Percentiles rank a stretch among this genome's conserved stretches.
Conservation (phyloP, 1,139 yeast species). For the Williopsis jadinii region DNA sequence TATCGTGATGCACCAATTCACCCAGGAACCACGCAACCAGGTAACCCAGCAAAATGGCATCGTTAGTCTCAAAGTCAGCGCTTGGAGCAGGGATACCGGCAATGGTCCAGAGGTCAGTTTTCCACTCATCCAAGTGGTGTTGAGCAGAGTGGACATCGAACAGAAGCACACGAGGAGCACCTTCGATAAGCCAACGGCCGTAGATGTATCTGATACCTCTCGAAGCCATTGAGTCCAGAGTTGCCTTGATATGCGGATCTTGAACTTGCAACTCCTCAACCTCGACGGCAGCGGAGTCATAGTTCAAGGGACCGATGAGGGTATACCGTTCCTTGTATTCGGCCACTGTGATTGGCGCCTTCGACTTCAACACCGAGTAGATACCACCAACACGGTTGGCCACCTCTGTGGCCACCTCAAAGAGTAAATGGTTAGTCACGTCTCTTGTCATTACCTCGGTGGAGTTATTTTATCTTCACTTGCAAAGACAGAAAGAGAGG, state of each 20-base stretch:
- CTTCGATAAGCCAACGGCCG: slow-evolving; percentile 96
- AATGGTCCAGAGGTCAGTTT: slow-evolving; percentile 81
- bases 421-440: slow-evolving; percentile 74
- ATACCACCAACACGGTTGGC: slow-evolving; percentile 98
- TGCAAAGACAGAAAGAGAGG: background rate
- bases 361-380: slow-evolving; percentile 91
- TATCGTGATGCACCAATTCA: slow-evolving; percentile 77
- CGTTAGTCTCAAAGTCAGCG: slow-evolving; percentile 81
- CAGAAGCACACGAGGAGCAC: slow-evolving; percentile 87
- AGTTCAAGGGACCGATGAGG: slow-evolving; percentile 80
- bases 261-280: slow-evolving; percentile 76
- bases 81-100: slow-evolving; percentile 94
- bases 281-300: slow-evolving; percentile 80
- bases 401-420: slow-evolving; percentile 96
- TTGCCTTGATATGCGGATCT: slow-evolving; percentile 48
- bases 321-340: slow-evolving; percentile 88
- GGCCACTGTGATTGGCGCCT: slow-evolving; percentile 94
- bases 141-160: slow-evolving; percentile 80
- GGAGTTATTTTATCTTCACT: background rate
- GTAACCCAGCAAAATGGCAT: slow-evolving; percentile 88
- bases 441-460: slow-evolving; percentile 53
- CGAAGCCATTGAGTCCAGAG: slow-evolving; percentile 66
- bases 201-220: slow-evolving; percentile 82
- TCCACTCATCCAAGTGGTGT: slow-evolving; percentile 80
- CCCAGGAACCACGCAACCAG: slow-evolving; percentile 97